phyloP scores from a whole-genome alignment of 345 rosid genomes.

The Ailanthus altissimus region DNA sequence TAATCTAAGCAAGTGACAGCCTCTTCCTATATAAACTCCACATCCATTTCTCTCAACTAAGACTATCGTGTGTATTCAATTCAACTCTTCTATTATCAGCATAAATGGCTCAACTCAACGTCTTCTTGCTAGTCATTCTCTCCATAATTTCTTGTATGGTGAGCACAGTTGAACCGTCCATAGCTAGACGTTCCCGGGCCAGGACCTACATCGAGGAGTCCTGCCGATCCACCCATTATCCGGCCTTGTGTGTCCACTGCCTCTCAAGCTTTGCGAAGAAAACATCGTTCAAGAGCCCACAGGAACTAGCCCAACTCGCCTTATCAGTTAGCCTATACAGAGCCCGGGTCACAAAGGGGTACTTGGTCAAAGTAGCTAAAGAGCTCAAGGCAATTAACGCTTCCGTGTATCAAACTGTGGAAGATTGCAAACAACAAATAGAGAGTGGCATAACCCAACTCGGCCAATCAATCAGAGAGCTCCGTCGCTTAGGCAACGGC shows the following conservation, averaged over 20 bases:
- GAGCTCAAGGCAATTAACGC: conserved; percentile 42
- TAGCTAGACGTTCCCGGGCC: conserved; percentile 8
- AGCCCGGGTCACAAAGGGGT: conserved; percentile 51
- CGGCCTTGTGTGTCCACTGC: conserved; percentile 48
- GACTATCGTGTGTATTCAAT: background rate
- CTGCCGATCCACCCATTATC: conserved; percentile 64
- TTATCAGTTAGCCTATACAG: conserved; percentile 60
- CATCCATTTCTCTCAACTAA: background rate
- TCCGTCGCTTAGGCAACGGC: conserved; percentile 35
- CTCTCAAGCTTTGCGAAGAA: conserved; percentile 46
- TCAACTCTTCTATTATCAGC: background rate
- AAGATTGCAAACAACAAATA: conserved; percentile 67
- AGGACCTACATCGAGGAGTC: conserved; percentile 43
- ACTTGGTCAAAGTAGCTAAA: conserved; percentile 46
- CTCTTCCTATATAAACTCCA: conserved; percentile 17
- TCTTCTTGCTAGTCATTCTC: conserved; percentile 19
- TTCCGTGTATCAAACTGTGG: conserved; percentile 45
- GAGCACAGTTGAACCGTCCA: conserved; percentile 23
- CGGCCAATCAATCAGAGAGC: conserved; percentile 57
- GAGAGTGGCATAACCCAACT: conserved; percentile 58
- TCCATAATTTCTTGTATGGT: conserved; percentile 15
- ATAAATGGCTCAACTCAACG: conserved; percentile 30
- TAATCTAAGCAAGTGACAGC: conserved; percentile 14
- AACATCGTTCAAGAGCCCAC: conserved; percentile 40
- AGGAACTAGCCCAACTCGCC: conserved; percentile 63